These are phyloP conservation scores for Punctularia strigosozonata DNA, from an alignment of 768 basidiomycete genomes.

Conservation along the genomic window DNA sequence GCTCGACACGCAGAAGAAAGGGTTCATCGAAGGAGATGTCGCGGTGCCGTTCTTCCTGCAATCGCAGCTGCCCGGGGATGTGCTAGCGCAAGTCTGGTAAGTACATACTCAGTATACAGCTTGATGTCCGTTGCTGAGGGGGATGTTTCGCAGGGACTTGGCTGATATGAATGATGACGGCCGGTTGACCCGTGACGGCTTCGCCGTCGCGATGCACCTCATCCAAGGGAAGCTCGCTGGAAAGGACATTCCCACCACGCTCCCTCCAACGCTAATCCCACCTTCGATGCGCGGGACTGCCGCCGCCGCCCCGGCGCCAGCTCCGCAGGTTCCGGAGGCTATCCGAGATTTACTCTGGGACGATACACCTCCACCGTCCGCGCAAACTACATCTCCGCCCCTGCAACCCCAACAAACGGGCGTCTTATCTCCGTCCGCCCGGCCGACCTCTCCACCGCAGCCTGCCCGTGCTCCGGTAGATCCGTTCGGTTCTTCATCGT, in stretches of 20 bases:
- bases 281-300: conserved; percentile 55
- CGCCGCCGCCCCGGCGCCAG: conserved; percentile 25
- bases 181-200: conserved; percentile 77
- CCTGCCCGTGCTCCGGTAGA: conserved; percentile 22
- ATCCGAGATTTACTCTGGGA: conserved; percentile 37
- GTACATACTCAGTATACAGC: conserved; percentile 15
- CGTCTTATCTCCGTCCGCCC: conserved; percentile 15
- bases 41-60: conserved; percentile 95
- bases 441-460: conserved; percentile 14
- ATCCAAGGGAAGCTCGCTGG: conserved; percentile 82
- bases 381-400: conserved; percentile 25
- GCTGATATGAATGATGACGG: conserved; percentile 86
- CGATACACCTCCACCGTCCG: conserved; percentile 21
- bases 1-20: conserved; percentile 65
- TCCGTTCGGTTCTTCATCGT: conserved; percentile 34
- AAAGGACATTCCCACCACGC: conserved; percentile 54
- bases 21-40: conserved; percentile 84
- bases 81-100: conserved; percentile 87
- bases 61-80: conserved; percentile 71
- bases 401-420: conserved; percentile 29
- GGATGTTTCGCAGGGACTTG: conserved; percentile 59
- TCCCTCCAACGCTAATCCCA: conserved; percentile 71
- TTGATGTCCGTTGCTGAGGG: not conserved
- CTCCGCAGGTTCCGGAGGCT: conserved; percentile 24
- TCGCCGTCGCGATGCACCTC: conserved; percentile 91